A percentile compares a stretch with the other conserved stretches of the same genome.
phyloP scores from a whole-genome alignment of 23 red algal species.

The Cyanidium caldarium region DNA sequence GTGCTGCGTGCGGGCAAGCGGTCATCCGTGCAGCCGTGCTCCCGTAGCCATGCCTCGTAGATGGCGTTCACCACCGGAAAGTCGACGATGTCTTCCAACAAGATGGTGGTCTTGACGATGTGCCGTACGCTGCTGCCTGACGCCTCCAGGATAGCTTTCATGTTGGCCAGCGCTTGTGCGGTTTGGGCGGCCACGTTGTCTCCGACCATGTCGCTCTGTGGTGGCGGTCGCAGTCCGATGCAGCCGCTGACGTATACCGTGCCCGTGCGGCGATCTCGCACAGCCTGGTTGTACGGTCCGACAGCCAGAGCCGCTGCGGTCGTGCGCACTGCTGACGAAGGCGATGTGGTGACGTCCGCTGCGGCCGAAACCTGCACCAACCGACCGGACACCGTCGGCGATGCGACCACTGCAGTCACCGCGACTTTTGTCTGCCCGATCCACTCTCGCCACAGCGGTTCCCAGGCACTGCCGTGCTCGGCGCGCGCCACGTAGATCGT shows the following conservation, averaged over 20 bases:
- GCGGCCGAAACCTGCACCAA: no score
- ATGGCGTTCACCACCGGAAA: conserved; percentile 73
- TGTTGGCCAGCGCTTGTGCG: conserved; percentile 68
- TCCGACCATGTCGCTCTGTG: conserved; percentile 30
- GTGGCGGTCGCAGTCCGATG: conserved; percentile 56
- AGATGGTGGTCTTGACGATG: conserved; percentile 69
- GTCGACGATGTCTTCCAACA: conserved; percentile 75
- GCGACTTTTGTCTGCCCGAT: no score
- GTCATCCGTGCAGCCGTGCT: not conserved
- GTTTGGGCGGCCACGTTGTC: conserved; percentile 51
- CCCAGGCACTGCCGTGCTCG: no score
- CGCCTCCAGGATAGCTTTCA: conserved; percentile 53
- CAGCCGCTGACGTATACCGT: conserved; percentile 89
- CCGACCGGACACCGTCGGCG: no score
- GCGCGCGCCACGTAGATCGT: no score
- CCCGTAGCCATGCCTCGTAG: conserved; percentile 42
- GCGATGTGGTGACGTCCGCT: no score
- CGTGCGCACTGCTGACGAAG: no score
- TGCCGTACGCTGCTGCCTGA: conserved; percentile 18
- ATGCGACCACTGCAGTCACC: no score
- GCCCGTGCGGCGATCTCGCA: conserved; percentile 29
- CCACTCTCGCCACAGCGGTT: no score
- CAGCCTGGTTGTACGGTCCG: conserved; percentile 85
- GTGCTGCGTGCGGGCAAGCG: conserved; percentile 54
- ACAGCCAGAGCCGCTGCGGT: conserved; percentile 61